Conservation (phyloP, 441 rosid genomes). For the Corymbia citriodora region DNA sequence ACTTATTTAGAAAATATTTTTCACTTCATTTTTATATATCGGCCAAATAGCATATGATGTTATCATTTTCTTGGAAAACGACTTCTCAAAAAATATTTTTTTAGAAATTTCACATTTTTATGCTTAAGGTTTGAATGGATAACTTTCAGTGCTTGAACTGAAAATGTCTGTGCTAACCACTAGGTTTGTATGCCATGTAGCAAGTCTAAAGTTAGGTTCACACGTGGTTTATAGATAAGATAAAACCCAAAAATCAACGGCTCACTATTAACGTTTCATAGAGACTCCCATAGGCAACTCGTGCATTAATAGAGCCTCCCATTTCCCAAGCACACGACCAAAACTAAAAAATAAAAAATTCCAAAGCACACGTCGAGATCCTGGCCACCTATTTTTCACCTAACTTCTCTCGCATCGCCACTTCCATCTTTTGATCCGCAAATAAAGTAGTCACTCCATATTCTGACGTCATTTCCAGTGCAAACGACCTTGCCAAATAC, state of each 20-base stretch:
- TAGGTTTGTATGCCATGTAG: no score
- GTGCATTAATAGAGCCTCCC: background rate
- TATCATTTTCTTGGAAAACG: no score
- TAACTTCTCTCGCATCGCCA: background rate
- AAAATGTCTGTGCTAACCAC: background rate
- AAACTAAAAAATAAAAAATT: no score
- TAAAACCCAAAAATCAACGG: no score
- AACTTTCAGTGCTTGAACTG: background rate
- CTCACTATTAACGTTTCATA: no score
- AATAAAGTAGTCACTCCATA: background rate
- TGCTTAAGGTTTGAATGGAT: background rate
- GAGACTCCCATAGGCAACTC: background rate
- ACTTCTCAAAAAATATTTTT: no score
- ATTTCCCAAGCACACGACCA: background rate
- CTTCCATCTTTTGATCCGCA: background rate
- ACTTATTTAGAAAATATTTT: no score
- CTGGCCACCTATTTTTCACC: background rate
- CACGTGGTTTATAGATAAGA: no score
- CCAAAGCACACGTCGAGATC: background rate
- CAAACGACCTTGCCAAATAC: background rate
- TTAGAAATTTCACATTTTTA: no score
- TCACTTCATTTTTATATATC: no score
- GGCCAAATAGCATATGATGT: no score
- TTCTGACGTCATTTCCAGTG: background rate
- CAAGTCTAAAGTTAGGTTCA: no score